Evolutionary conservation across 2,329 filamentous ascomycete species (phyloP).

Genomic region (Fusarium sarcochroum): DNA sequence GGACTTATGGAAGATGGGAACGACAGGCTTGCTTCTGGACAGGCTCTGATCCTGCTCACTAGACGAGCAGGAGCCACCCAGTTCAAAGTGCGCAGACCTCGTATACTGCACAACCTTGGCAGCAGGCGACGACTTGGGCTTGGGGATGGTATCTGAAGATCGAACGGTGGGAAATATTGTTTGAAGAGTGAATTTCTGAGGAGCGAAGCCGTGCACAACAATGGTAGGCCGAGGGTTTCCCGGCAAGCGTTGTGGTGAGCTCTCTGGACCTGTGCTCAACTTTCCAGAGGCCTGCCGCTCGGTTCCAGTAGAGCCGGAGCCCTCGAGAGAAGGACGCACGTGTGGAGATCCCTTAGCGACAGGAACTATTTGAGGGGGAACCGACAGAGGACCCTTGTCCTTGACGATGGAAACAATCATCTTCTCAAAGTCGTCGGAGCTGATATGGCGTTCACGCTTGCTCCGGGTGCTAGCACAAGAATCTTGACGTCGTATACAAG

Average conservation of each 20-base stretch:
- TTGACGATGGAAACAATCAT: conserved; percentile 95
- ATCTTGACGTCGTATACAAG: conserved; percentile 76
- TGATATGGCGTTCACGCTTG: conserved; percentile 89
- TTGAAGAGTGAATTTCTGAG: conserved; percentile 69
- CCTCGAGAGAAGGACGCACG: conserved; percentile 54
- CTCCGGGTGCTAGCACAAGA: conserved; percentile 80
- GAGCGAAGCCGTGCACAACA: conserved; percentile 89
- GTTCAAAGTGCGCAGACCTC: conserved; percentile 74
- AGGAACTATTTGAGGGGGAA: conserved; percentile 50
- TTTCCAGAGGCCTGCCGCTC: conserved; percentile 67
- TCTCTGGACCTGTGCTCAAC: conserved; percentile 65
- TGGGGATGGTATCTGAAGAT: conserved; percentile 72
- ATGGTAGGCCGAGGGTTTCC: conserved; percentile 52
- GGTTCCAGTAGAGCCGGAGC: conserved; percentile 61
- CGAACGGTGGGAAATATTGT: conserved; percentile 65
- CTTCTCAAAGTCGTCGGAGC: conserved; percentile 92
- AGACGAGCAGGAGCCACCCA: conserved; percentile 88
- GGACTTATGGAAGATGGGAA: conserved; percentile 52
- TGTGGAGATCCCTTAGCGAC: conserved; percentile 59
- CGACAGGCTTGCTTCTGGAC: conserved; percentile 56
- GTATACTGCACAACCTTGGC: conserved; percentile 78
- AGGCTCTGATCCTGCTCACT: conserved; percentile 66
- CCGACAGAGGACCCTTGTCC: conserved; percentile 75
- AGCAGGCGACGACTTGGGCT: conserved; percentile 69
- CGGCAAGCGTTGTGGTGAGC: conserved; percentile 49